Base-by-base conservation (phyloP, 169 alveolate genomes). In the Cryptosporidium tyzzeri region DNA sequence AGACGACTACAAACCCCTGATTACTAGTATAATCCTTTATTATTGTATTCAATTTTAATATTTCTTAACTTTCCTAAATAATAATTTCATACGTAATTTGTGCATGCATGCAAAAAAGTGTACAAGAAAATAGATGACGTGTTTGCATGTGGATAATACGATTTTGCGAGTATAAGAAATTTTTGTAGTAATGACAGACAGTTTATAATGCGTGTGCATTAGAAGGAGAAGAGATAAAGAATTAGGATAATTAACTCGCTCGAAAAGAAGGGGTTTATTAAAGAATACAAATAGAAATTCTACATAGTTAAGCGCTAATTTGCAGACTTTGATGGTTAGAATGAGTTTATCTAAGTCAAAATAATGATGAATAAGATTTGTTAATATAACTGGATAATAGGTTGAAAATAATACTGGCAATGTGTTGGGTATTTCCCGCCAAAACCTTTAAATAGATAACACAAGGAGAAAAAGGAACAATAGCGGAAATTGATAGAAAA, bases 341-440 rank as follows among this genome's bases (percentile, higher is more conserved):
- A 48, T 48, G 5, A 48, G 21, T 14, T 48, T 21, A 48, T 14
- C 23, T 21, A 48, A 48, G 0, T 3, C 1, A 12, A 48, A 48
- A 3, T 48, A 16, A 48, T 1, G 23, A 14, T 12, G 12, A 2
- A 21, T 14, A 5, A 16, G 23, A 48, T 48, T 48, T 4, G 55
- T 12, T 48, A 14, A 14, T 12, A 21, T 48, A 48, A 14, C 3
- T 12, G 7, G 55, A 48, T 0, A 12, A 10, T 1, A 10, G 39
- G 29, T 59, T 59, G 69, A 6, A 55, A 55, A 55, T 59, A 26
- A 59, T 21, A 59, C 69, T 59, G 16, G 55, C 55, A 48, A 48
- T 48, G 18, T 37, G 6, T 48, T 48, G 55, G 55, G 71, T 31
- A 21, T 65, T 62, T 23, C 48, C 71, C 71, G 71, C 71, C 71